A percentile compares a stretch with the other conserved stretches of the same genome.
Conservation (phyloP, 441 rosid species). For the Isatis lusitanica region DNA sequence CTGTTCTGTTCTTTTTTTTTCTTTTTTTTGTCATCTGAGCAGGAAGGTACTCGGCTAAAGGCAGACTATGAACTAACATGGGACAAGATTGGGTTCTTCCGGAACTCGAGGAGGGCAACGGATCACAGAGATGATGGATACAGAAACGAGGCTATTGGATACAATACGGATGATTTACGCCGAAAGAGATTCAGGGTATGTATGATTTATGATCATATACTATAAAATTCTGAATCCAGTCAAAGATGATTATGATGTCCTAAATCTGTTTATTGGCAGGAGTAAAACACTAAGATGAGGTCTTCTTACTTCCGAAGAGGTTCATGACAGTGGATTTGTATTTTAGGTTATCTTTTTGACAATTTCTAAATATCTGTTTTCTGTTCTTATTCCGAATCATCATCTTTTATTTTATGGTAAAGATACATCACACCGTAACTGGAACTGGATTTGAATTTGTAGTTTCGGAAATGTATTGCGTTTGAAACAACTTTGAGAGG, state of each 20-base stretch:
- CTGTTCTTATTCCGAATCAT: not conserved
- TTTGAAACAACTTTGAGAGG: not conserved
- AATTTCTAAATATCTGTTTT: constrained; percentile 8
- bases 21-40: constrained; percentile 19
- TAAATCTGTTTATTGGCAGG: constrained; percentile 30
- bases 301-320: constrained; percentile 6
- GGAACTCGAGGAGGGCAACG: constrained; percentile 45
- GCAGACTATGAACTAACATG: constrained; percentile 87
- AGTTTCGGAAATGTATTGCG: not conserved
- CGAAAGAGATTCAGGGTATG: constrained; percentile 81
- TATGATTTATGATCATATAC: not conserved
- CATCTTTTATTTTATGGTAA: not conserved
- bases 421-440: not conserved
- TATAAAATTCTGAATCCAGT: not conserved
- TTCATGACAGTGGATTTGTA: constrained; percentile 4
- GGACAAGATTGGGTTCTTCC: constrained; percentile 79
- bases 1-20: not conserved
- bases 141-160: constrained; percentile 46
- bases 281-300: constrained; percentile 21
- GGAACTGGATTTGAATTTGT: not conserved
- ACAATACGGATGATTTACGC: constrained; percentile 50
- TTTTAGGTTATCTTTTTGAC: constrained; percentile 8
- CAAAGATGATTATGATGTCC: not conserved
- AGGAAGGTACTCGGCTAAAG: constrained; percentile 83
- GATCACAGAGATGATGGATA: constrained; percentile 39